A percentile compares a stretch with the other conserved stretches of the same genome.
Conservation (phyloP, 768 basidiomycete genomes). For the Mycena kentingensis region DNA sequence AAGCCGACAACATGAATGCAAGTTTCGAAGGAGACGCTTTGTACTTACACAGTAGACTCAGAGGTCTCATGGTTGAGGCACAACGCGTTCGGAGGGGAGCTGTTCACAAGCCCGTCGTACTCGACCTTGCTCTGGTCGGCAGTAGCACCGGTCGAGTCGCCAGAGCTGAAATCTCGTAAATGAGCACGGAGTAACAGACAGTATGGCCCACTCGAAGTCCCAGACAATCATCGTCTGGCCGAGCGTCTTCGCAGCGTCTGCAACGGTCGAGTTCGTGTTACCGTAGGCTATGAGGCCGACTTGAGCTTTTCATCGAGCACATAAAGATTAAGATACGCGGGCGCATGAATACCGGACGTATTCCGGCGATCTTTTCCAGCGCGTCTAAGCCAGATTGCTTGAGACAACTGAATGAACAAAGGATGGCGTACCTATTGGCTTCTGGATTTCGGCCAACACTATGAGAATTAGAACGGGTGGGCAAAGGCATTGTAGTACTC, state of each 20-base stretch:
- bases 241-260: slow-evolving; percentile 23
- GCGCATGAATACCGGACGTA: slow-evolving; percentile 40
- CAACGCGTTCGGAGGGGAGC: slow-evolving; percentile 39
- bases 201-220: slow-evolving; percentile 35
- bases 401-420: no score
- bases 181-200: not conserved
- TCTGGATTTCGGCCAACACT: not conserved
- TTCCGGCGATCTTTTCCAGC: no score
- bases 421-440: no score
- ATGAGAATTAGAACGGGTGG: not conserved
- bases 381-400: no score
- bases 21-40: no score
- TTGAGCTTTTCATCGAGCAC: not conserved
- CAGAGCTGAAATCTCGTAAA: slow-evolving; percentile 29
- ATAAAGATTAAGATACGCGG: slow-evolving; percentile 31
- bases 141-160: slow-evolving; percentile 41
- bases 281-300: slow-evolving; percentile 34
- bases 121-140: slow-evolving; percentile 32
- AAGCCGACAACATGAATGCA: not conserved
- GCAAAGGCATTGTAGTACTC: slow-evolving; percentile 2
- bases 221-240: slow-evolving; percentile 33
- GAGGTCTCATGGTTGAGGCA: slow-evolving; percentile 46
- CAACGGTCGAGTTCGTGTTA: slow-evolving; percentile 37
- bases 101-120: slow-evolving; percentile 32
- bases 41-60: slow-evolving; percentile 40